A percentile compares a stretch with the other conserved stretches of the same genome.
phyloP scores from a whole-genome alignment of 2,329 filamentous ascomycete species.

The Arthroderma uncinatum region DNA sequence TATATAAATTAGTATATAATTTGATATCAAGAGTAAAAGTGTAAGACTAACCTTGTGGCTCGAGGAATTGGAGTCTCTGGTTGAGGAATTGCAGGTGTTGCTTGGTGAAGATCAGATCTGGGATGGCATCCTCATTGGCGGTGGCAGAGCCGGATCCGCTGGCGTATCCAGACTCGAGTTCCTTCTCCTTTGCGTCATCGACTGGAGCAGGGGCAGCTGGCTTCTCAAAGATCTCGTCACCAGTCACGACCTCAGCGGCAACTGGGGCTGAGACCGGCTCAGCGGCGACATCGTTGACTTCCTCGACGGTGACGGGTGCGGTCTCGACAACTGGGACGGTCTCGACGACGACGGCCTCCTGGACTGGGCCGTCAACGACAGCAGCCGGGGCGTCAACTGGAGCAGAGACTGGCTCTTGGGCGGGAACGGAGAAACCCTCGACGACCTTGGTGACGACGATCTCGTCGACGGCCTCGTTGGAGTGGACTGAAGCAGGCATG shows the following conservation, averaged over 20 bases:
- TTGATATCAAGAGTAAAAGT: constrained; percentile 20
- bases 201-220: background rate
- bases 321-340: background rate
- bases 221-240: constrained; percentile 2
- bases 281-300: constrained; percentile 1
- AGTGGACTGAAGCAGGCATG: constrained; percentile 31
- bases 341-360: background rate
- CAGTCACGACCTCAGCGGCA: background rate
- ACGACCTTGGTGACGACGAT: constrained; percentile 2
- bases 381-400: background rate
- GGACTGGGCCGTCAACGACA: background rate
- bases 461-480: constrained; percentile 27
- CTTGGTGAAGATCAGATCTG: constrained; percentile 74
- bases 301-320: background rate
- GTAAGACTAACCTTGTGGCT: constrained; percentile 53
- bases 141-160: constrained; percentile 49
- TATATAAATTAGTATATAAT: constrained; percentile 17
- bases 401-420: background rate
- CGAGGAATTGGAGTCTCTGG: constrained; percentile 72
- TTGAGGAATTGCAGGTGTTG: constrained; percentile 86
- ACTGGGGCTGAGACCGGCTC: constrained; percentile 1
- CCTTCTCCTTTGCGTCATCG: constrained; percentile 21
- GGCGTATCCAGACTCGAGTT: constrained; percentile 73
- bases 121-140: constrained; percentile 52
- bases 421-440: background rate